These are phyloP conservation scores for Cicer bijugum DNA, from an alignment of 306 rosid species.

Conservation along the genomic window DNA sequence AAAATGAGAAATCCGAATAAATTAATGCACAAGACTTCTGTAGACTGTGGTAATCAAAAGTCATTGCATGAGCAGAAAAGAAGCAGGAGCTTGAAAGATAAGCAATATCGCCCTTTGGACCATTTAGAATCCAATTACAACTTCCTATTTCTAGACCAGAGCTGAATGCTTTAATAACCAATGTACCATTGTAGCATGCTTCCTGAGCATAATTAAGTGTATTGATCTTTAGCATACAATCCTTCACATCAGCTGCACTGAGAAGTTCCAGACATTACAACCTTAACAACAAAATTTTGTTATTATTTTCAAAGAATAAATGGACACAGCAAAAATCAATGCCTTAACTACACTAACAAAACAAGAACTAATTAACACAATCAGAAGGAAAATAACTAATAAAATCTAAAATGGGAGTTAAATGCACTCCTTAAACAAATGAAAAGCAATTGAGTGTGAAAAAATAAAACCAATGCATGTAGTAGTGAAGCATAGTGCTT, in stretches of 20 bases:
- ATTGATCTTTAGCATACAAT: conserved; percentile 66
- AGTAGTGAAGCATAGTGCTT: conserved; percentile 17
- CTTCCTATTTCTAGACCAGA: conserved; percentile 87
- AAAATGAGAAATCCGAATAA: conserved; percentile 82
- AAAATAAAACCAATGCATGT: conserved; percentile 11
- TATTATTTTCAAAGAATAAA: conserved; percentile 30
- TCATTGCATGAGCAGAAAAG: conserved; percentile 72
- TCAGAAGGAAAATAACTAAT: conserved; percentile 1
- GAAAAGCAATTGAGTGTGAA: conserved; percentile 2
- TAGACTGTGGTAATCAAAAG: conserved; percentile 69
- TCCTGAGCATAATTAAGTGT: conserved; percentile 77
- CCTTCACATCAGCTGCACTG: conserved; percentile 91
- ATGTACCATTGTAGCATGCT: conserved; percentile 75
- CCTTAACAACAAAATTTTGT: conserved; percentile 39
- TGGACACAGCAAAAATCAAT: conserved; percentile 33
- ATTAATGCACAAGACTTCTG: conserved; percentile 54
- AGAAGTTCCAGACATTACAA: conserved; percentile 53
- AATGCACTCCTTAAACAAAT: conserved; percentile 19
- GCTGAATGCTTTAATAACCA: conserved; percentile 80
- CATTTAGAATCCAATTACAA: conserved; percentile 81
- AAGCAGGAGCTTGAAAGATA: conserved; percentile 81
- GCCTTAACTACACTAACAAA: neutral
- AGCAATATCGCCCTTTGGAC: conserved; percentile 73
- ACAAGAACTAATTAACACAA: neutral
- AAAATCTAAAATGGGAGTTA: conserved; percentile 1